A percentile compares a stretch with the other conserved stretches of the same genome.
phyloP scores from a whole-genome alignment of 345 rosid genomes.

The Citrus australasica region DNA sequence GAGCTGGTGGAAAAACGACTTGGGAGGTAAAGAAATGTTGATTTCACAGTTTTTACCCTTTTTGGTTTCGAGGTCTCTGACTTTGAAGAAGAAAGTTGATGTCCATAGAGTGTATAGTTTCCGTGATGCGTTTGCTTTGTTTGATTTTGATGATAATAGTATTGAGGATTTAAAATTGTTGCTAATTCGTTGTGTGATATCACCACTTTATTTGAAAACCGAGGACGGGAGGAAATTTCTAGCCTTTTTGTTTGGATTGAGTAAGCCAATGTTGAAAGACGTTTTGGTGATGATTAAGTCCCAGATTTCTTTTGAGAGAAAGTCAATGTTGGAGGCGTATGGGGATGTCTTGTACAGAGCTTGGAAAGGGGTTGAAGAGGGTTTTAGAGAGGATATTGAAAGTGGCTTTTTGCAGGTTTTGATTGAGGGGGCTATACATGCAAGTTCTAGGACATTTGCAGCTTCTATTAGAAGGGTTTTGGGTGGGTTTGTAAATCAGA shows the following conservation, averaged over 20 bases:
- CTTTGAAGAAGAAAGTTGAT: constrained; percentile 80
- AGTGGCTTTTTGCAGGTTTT: constrained; percentile 65
- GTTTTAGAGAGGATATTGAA: constrained; percentile 65
- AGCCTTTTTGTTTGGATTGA: constrained; percentile 70
- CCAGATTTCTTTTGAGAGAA: constrained; percentile 84
- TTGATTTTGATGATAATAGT: constrained; percentile 88
- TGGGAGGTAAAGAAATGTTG: constrained; percentile 49
- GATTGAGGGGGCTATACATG: constrained; percentile 71
- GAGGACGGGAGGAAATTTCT: constrained; percentile 82
- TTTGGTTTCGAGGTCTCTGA: constrained; percentile 69
- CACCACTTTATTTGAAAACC: constrained; percentile 71
- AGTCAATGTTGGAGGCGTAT: constrained; percentile 84
- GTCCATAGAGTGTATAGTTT: constrained; percentile 68
- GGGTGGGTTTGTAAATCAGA: constrained; percentile 69
- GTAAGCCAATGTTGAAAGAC: constrained; percentile 69
- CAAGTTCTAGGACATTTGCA: constrained; percentile 44
- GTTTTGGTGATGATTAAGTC: constrained; percentile 77
- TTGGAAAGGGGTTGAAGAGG: constrained; percentile 69
- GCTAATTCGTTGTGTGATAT: constrained; percentile 71
- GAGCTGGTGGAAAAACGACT: constrained; percentile 68
- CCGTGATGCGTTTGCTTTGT: constrained; percentile 67
- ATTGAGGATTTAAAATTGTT: constrained; percentile 76
- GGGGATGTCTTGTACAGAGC: constrained; percentile 68
- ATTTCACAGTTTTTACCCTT: constrained; percentile 83
- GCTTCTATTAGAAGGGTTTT: constrained; percentile 79